Evolutionary conservation across 129 eudicot genomes (phyloP).

Genomic region (Centrapalus pauciflorus): DNA sequence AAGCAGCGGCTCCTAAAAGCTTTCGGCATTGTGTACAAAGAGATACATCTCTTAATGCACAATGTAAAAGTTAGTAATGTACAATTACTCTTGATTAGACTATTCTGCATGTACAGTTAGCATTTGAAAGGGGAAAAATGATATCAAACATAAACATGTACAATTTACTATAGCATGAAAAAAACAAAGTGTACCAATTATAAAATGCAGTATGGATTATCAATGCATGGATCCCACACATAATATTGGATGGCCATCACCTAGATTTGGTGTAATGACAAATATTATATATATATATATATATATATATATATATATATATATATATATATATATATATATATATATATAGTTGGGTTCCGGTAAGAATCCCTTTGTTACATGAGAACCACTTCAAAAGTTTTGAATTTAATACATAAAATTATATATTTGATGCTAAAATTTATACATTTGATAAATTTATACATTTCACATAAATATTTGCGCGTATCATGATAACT

Average conservation of each 20-base stretch:
- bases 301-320: no score
- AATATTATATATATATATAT: not conserved
- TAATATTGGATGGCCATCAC: constrained; percentile 17
- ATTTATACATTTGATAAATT: no score
- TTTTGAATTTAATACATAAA: not conserved
- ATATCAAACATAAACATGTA: not conserved
- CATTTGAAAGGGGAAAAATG: not conserved
- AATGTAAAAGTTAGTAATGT: not conserved
- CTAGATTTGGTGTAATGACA: not conserved
- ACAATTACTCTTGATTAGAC: not conserved
- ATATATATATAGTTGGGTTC: no score
- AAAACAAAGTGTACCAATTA: constrained; percentile 2
- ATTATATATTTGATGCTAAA: not conserved
- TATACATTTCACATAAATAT: no score
- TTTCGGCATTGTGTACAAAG: no score
- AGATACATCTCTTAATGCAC: not conserved
- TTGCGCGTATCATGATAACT: no score
- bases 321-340: no score
- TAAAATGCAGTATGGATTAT: constrained; percentile 4
- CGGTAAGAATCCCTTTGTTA: no score
- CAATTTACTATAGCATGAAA: constrained; percentile 4
- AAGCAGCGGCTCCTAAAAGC: no score
- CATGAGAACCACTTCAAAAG: no score
- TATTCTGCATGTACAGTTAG: not conserved
- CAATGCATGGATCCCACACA: constrained; percentile 27